phyloP scores from a whole-genome alignment of 306 rosid species.

The Corylus americana region DNA sequence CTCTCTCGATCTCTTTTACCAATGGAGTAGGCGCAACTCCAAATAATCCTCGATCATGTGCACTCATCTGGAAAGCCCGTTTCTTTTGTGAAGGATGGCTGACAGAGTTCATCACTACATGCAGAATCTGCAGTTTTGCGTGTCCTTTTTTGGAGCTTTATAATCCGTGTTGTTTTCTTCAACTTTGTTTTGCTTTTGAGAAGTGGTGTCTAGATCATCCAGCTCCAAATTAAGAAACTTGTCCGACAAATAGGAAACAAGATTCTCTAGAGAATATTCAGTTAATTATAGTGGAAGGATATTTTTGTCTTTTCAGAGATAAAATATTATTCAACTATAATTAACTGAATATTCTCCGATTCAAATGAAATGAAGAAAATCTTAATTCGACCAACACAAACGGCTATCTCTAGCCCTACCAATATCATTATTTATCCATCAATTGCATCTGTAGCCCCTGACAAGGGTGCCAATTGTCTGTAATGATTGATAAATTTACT shows the following conservation, averaged over 20 bases:
- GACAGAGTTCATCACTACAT: conserved; percentile 29
- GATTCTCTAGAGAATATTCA: no score
- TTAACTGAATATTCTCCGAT: no score
- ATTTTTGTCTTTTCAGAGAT: no score
- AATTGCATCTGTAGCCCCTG: conserved; percentile 11
- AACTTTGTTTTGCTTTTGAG: conserved; percentile 41
- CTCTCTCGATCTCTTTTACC: conserved; percentile 34
- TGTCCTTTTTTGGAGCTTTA: conserved; percentile 34
- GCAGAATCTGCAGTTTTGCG: conserved; percentile 35
- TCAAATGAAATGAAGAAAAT: no score
- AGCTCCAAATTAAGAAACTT: no score
- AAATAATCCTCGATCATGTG: conserved; percentile 75
- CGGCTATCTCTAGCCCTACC: conserved; percentile 26
- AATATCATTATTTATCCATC: conserved; percentile 17
- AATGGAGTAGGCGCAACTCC: conserved; percentile 41
- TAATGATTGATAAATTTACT: conserved; percentile 36
- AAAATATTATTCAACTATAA: no score
- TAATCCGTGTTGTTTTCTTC: conserved; percentile 49
- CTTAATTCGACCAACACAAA: neutral
- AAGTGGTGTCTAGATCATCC: conserved; percentile 37
- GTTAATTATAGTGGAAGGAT: no score
- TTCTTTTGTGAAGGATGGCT: conserved; percentile 49
- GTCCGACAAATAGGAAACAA: no score
- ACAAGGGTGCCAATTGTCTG: conserved; percentile 22
- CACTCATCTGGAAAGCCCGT: conserved; percentile 78